These are phyloP conservation scores for Lepidium campestre DNA, from an alignment of 441 rosid species.

Conservation along the genomic window DNA sequence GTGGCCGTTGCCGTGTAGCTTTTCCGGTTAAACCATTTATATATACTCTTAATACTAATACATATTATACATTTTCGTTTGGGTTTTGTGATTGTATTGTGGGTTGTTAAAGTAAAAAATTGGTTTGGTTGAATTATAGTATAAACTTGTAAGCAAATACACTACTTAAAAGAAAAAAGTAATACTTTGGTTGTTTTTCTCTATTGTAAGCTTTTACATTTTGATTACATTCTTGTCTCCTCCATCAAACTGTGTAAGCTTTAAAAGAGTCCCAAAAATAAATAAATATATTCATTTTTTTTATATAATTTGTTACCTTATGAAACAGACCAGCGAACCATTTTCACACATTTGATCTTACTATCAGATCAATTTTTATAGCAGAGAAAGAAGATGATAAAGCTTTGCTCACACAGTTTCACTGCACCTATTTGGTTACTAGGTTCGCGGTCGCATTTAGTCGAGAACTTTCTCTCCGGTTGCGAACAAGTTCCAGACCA, in stretches of 20 bases:
- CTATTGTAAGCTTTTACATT: constrained; percentile 22
- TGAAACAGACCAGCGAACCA: constrained; percentile 14
- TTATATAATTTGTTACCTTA: not conserved
- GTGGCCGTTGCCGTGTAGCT: constrained; percentile 7
- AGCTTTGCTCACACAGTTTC: constrained; percentile 3
- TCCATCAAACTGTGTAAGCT: constrained; percentile 13
- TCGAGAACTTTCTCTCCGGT: constrained; percentile 94
- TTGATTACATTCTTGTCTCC: not conserved
- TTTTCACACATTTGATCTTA: not conserved
- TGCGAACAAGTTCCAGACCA: constrained; percentile 92
- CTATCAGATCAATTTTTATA: not conserved
- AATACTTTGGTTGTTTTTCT: not conserved
- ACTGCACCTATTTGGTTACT: constrained; percentile 7
- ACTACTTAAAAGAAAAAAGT: not conserved
- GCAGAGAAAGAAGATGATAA: not conserved
- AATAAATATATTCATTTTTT: not conserved
- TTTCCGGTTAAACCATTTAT: not conserved
- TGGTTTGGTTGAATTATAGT: constrained; percentile 11
- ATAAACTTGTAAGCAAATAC: constrained; percentile 16
- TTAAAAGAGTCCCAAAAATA: constrained; percentile 10
- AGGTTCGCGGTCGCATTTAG: constrained; percentile 26
- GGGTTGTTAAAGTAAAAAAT: constrained; percentile 1
- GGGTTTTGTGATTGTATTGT: constrained; percentile 19
- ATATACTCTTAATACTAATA: not conserved
- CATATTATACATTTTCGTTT: constrained; percentile 15